A percentile compares a stretch with the other conserved stretches of the same genome.
phyloP scores from a whole-genome alignment of 345 rosid genomes.

The Rubroshorea leprosula region DNA sequence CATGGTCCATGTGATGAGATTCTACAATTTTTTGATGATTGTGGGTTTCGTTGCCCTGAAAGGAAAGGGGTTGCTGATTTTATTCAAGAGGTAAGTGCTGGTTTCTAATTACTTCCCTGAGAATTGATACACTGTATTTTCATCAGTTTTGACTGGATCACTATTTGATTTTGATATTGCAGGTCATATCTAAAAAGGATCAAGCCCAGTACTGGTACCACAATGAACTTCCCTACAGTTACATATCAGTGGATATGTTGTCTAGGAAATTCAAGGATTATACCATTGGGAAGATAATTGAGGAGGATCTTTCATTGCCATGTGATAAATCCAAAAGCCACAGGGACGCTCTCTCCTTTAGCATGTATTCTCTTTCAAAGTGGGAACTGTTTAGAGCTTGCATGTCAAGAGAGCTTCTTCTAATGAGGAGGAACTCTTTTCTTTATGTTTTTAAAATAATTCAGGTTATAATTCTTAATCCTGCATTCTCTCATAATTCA shows the following conservation, averaged over 20 bases:
- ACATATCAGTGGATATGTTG: conserved; percentile 35
- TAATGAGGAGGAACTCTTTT: conserved; percentile 52
- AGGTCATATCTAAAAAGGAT: conserved; percentile 60
- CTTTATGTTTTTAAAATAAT: conserved; percentile 37
- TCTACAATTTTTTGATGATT: conserved; percentile 42
- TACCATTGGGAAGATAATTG: conserved; percentile 26
- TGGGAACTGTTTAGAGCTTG: conserved; percentile 50
- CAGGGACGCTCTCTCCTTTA: conserved; percentile 35
- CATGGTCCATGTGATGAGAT: conserved; percentile 42
- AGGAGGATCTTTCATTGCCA: conserved; percentile 29
- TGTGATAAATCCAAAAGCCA: conserved; percentile 31
- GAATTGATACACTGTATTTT: no score
- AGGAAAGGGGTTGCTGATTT: conserved; percentile 63
- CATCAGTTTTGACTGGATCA: no score
- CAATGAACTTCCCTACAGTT: conserved; percentile 24
- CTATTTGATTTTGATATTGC: neutral
- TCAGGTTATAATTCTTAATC: conserved; percentile 32
- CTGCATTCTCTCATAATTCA: neutral
- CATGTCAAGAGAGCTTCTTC: conserved; percentile 42
- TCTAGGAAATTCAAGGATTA: conserved; percentile 32
- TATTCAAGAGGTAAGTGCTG: conserved; percentile 58
- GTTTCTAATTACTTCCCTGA: no score
- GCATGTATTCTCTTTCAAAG: conserved; percentile 33
- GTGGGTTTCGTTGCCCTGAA: conserved; percentile 57
- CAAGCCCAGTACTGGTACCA: conserved; percentile 47